Percentiles rank a stretch among this genome's conserved stretches.
Evolutionary conservation across 2,329 filamentous ascomycete genomes (phyloP).

Genomic region (Fusarium udum): DNA sequence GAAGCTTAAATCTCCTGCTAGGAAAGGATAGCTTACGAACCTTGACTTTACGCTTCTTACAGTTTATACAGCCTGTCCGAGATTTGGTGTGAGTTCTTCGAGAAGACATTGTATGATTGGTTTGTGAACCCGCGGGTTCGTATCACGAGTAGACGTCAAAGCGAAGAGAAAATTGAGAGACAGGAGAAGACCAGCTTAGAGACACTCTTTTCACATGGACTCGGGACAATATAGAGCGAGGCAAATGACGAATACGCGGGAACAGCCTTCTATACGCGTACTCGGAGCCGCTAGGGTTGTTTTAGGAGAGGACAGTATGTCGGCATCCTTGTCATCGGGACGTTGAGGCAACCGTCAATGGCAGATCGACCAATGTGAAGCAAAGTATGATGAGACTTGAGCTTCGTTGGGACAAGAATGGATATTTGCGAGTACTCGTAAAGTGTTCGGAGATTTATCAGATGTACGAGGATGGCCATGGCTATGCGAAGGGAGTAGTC

Average conservation of each 20-base stretch:
- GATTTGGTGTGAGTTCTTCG: constrained; percentile 48
- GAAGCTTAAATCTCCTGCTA: neutral
- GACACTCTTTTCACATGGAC: constrained; percentile 12
- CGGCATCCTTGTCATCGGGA: constrained; percentile 9
- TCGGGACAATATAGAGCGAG: constrained; percentile 4
- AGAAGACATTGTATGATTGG: constrained; percentile 32
- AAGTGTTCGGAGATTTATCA: neutral
- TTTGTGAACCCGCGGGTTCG: constrained; percentile 36
- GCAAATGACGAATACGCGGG: constrained; percentile 37
- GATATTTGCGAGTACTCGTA: neutral
- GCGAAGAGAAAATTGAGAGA: neutral
- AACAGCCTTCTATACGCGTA: constrained; percentile 30
- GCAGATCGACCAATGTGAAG: neutral
- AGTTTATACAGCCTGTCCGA: constrained; percentile 46
- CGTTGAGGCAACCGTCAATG: constrained; percentile 4
- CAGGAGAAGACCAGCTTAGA: constrained; percentile 2
- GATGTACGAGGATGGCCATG: neutral
- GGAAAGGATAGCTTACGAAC: constrained; percentile 28
- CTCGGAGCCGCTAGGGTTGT: constrained; percentile 32
- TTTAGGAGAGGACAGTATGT: neutral
- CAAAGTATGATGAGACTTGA: neutral
- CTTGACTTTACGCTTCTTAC: constrained; percentile 48
- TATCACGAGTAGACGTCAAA: neutral
- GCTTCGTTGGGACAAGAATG: neutral
- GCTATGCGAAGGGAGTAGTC: neutral